A percentile compares a stretch with the other conserved stretches of the same genome.
phyloP scores from a whole-genome alignment of 768 basidiomycete genomes.

The Naganishia antarctica region DNA sequence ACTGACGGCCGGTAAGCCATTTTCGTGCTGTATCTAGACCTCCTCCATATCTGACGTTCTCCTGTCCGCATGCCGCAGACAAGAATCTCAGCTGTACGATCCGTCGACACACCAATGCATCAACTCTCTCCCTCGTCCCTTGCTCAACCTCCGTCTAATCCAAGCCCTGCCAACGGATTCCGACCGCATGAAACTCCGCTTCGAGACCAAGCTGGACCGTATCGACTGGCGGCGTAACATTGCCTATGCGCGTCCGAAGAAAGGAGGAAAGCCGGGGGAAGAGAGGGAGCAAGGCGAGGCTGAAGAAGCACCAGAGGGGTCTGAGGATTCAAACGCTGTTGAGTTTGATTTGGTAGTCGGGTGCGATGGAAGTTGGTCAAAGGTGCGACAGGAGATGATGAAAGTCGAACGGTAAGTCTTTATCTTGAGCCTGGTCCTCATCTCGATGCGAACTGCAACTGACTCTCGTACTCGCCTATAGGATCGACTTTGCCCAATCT shows the following conservation, averaged over 20 bases:
- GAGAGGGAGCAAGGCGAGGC: conserved; percentile 37
- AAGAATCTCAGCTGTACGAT: conserved; percentile 74
- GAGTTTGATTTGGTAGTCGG: conserved; percentile 58
- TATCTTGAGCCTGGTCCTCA: conserved; percentile 18
- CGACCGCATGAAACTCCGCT: conserved; percentile 60
- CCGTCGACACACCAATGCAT: conserved; percentile 77
- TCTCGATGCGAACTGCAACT: not conserved
- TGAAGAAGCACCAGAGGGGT: conserved; percentile 22
- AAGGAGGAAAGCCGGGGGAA: conserved; percentile 33
- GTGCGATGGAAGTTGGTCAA: conserved; percentile 88
- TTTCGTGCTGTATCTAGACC: not conserved
- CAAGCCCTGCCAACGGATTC: conserved; percentile 63
- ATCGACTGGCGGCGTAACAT: conserved; percentile 62
- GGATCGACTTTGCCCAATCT: conserved; percentile 91
- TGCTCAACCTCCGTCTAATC: conserved; percentile 80
- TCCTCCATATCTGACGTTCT: not conserved
- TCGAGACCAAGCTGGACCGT: conserved; percentile 72
- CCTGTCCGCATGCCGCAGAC: conserved; percentile 46
- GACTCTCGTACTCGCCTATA: conserved; percentile 47
- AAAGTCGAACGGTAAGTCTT: conserved; percentile 83
- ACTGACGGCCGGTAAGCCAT: conserved; percentile 54
- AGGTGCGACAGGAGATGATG: conserved; percentile 92
- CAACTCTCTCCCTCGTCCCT: conserved; percentile 83
- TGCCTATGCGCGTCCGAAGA: conserved; percentile 32
- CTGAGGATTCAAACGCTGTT: conserved; percentile 22